phyloP scores from a whole-genome alignment of 1,139 yeast species.

The Suhomyces atakaporum region DNA sequence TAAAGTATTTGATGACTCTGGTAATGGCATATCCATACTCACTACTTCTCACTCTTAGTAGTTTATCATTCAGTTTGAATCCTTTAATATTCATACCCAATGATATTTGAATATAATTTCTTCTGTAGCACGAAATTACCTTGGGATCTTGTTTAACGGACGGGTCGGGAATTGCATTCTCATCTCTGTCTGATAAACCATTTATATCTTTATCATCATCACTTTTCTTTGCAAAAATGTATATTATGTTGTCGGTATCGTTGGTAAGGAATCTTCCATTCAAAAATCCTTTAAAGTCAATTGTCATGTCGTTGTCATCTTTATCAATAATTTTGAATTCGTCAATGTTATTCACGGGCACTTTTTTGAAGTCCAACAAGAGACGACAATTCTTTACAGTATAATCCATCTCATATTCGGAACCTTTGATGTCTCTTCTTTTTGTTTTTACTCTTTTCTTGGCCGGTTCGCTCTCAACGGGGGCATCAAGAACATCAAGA shows the following conservation, averaged over 20 bases:
- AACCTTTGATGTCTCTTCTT: slow-evolving; percentile 12
- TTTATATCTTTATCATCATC: slow-evolving; percentile 7
- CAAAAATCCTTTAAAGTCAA: slow-evolving; percentile 41
- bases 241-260: slow-evolving; percentile 44
- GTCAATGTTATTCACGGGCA: slow-evolving; percentile 14
- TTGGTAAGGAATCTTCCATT: slow-evolving; percentile 48
- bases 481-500: no score
- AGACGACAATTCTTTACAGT: slow-evolving; percentile 17
- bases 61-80: slow-evolving; percentile 26
- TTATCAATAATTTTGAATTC: slow-evolving; percentile 36
- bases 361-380: slow-evolving; percentile 33
- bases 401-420: slow-evolving; percentile 12
- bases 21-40: slow-evolving; percentile 41
- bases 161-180: slow-evolving; percentile 5
- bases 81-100: slow-evolving; percentile 40
- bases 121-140: slow-evolving; percentile 48
- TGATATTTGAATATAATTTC: slow-evolving; percentile 46
- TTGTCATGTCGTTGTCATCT: slow-evolving; percentile 22
- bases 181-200: neutral
- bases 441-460: slow-evolving; percentile 10
- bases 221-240: slow-evolving; percentile 27
- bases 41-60: slow-evolving; percentile 36
- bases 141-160: slow-evolving; percentile 29
- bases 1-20: slow-evolving; percentile 42
- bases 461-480: no score